A percentile compares a stretch with the other conserved stretches of the same genome.
These are phyloP conservation scores for Colletotrichum acutatum DNA, from an alignment of 2,329 filamentous ascomycete genomes.

Conservation along the genomic window DNA sequence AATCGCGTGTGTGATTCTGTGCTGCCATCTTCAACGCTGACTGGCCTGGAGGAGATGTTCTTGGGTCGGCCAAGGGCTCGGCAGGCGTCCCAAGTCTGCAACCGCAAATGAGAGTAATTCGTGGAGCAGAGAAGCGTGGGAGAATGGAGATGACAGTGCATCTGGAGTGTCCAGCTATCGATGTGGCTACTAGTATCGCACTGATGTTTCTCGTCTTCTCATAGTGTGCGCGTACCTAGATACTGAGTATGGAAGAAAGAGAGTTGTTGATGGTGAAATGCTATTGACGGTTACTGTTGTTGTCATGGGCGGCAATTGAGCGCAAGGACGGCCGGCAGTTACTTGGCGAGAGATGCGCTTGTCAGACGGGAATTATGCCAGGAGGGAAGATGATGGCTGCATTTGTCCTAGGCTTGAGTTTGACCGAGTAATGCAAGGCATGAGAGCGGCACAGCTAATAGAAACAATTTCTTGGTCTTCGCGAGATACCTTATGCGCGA, in stretches of 20 bases:
- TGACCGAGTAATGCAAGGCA: neutral
- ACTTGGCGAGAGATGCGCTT: conserved; percentile 3
- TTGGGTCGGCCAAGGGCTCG: conserved; percentile 29
- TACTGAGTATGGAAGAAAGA: neutral
- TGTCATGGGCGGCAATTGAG: neutral
- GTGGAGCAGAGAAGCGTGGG: neutral
- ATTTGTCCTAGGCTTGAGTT: neutral
- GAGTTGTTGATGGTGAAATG: neutral
- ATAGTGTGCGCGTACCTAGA: neutral
- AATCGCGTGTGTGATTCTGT: conserved; percentile 13
- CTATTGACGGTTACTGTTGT: neutral
- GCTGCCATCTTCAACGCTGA: conserved; percentile 3
- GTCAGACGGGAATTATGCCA: neutral
- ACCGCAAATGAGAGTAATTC: conserved; percentile 14
- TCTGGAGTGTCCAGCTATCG: neutral
- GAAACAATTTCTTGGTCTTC: neutral
- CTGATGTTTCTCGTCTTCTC: too few species aligned
- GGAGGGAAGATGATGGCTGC: neutral
- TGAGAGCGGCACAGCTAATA: neutral
- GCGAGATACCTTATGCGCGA: too few species aligned
- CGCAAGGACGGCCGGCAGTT: neutral
- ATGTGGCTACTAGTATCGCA: too few species aligned
- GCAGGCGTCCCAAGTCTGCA: conserved; percentile 21
- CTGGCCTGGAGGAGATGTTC: conserved; percentile 15
- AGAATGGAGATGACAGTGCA: neutral